Base-by-base conservation (phyloP, 2,329 filamentous ascomycete species). In the Graphilbum ipis-grandicollis region DNA sequence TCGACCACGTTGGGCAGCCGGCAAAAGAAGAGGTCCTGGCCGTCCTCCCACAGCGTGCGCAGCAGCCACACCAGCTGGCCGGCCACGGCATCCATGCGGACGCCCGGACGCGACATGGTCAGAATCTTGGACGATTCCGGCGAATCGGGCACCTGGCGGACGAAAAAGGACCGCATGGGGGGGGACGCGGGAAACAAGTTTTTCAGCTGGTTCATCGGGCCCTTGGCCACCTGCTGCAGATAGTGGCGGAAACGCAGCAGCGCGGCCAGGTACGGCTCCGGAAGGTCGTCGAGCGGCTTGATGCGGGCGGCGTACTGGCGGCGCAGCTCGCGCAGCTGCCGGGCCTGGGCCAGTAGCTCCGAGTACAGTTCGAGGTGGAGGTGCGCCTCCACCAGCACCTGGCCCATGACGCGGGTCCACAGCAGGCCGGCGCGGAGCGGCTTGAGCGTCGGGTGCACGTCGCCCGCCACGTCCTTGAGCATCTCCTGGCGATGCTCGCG, bases 401-500 rank as follows among this genome's bases (percentile, higher is more conserved):
- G 48, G 1, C 50, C 38, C 7, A 64, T 47, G 4, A 65, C 50
- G 6, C 54, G 50, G 10, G 54, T 45, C 59, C 64, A 63, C 21
- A 65, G 54, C 3, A 39, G 3, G 9, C 36, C 37, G 2, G 51
- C 40, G 3, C 38, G 41, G 3, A 13, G 21, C 7, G 25, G 36
- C 19, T 39, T 44, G 15, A 45, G 26, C 0, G 41, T 26, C 0
- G 53, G 51, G 29, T 60, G 55, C 2, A 37, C 9, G 3, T 49
- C 38, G 14, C 57, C 57, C 4, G 46, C 19, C 0, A 38, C 43
- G 36, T 68, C 64, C n/a, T 48, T 56, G 15, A 68, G 15, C 37
- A 54, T 48, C 34, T 67, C 59, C 9, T 50, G 48, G 0, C 58
- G 52, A 44, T 74, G 69, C 12, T 70, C 64, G 18, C 52, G 55